These are phyloP conservation scores for Suillus ampliporus DNA, from an alignment of 768 basidiomycete species.

Conservation along the genomic window DNA sequence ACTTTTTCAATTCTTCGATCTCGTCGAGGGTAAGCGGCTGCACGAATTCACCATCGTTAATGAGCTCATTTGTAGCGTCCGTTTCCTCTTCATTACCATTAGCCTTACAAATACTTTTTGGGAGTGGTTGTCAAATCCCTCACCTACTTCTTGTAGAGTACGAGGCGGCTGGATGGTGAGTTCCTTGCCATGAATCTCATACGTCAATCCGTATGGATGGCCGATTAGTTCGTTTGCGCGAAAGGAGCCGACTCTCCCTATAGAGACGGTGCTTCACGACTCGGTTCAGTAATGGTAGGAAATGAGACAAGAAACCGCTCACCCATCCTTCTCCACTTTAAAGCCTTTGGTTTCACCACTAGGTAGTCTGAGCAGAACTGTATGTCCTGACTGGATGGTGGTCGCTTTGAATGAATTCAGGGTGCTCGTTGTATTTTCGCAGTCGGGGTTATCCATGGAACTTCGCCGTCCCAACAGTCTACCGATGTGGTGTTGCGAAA, in stretches of 20 bases:
- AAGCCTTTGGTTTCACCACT: slow-evolving; percentile 79
- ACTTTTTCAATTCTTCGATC: slow-evolving; percentile 81
- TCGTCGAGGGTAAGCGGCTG: slow-evolving; percentile 85
- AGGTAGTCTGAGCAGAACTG: slow-evolving; percentile 80
- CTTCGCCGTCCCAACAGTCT: background rate
- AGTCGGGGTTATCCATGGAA: slow-evolving; percentile 21
- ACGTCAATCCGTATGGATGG: slow-evolving; percentile 86
- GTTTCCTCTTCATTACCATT: slow-evolving; percentile 77
- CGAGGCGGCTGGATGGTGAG: slow-evolving; percentile 66
- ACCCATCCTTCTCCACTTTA: slow-evolving; percentile 77
- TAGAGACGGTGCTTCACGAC: slow-evolving; percentile 60
- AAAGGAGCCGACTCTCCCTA: slow-evolving; percentile 91
- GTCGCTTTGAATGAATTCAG: slow-evolving; percentile 19
- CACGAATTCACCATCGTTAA: slow-evolving; percentile 84
- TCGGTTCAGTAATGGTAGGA: slow-evolving; percentile 8
- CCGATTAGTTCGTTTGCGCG: slow-evolving; percentile 76
- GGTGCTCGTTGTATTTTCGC: slow-evolving; percentile 15
- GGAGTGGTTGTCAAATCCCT: slow-evolving; percentile 9
- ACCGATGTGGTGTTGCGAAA: slow-evolving; percentile 2
- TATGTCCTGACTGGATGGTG: slow-evolving; percentile 69
- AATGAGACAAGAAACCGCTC: slow-evolving; percentile 34
- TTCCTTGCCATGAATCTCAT: slow-evolving; percentile 81
- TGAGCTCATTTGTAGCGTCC: slow-evolving; percentile 94
- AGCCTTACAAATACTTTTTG: slow-evolving; percentile 7
- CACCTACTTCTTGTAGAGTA: slow-evolving; percentile 82